phyloP scores from a whole-genome alignment of 495 filamentous ascomycete species.

The Hypoxylon intermedium region DNA sequence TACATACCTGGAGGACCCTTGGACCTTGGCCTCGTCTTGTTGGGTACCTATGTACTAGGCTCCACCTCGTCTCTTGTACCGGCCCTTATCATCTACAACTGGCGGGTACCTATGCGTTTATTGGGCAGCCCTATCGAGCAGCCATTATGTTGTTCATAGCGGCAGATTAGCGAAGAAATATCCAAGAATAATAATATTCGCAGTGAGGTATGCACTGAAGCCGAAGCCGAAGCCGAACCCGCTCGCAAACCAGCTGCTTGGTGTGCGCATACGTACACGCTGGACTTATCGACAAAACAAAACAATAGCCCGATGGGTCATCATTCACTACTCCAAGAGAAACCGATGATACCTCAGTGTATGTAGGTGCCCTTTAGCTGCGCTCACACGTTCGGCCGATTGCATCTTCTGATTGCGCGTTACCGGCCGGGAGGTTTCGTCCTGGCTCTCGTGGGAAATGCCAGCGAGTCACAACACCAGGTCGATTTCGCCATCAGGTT shows the following conservation, averaged over 20 bases:
- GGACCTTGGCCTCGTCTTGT: background rate
- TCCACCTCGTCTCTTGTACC: constrained; percentile 5
- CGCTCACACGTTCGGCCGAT: constrained; percentile 21
- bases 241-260: too few relatives aligned
- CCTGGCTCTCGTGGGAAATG: background rate
- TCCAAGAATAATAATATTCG: constrained; percentile 13
- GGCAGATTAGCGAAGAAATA: constrained; percentile 23
- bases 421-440: constrained; percentile 24
- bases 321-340: too few relatives aligned
- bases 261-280: too few relatives aligned
- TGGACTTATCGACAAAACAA: too few relatives aligned
- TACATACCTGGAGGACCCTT: constrained; percentile 1
- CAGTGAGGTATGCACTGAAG: too few relatives aligned
- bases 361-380: background rate
- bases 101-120: background rate
- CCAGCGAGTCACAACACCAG: background rate
- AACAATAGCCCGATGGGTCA: too few relatives aligned
- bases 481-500: background rate
- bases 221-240: too few relatives aligned
- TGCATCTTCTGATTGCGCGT: constrained; percentile 20
- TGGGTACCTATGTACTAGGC: background rate
- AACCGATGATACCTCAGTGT: constrained; percentile 4
- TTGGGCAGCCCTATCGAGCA: background rate
- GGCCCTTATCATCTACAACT: too few relatives aligned
- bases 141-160: background rate